A percentile compares a stretch with the other conserved stretches of the same genome.
Evolutionary conservation across 495 filamentous ascomycete genomes (phyloP).

Genomic region (Saxophila tyrrhenica): DNA sequence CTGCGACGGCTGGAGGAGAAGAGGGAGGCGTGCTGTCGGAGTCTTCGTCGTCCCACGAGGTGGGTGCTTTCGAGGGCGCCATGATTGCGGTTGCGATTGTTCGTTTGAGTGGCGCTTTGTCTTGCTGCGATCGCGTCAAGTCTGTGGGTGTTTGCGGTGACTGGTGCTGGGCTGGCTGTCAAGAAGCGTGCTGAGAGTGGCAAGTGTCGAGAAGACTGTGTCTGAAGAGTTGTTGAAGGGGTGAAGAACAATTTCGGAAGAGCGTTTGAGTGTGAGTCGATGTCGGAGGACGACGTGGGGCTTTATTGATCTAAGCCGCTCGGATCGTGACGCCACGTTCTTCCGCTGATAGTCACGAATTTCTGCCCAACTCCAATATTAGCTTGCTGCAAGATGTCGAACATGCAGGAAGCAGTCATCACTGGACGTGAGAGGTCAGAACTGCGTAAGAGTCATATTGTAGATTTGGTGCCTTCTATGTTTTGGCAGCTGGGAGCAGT

Average conservation of each 20-base stretch:
- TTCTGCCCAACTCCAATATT: background rate
- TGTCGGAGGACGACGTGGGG: background rate
- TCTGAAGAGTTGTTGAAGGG: background rate
- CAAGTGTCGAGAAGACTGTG: background rate
- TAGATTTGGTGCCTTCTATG: too few relatives aligned
- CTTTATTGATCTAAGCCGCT: background rate
- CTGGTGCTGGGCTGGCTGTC: background rate
- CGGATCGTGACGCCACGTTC: too few relatives aligned
- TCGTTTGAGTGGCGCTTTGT: background rate
- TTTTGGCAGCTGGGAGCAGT: too few relatives aligned
- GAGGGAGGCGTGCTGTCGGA: conserved; percentile 50
- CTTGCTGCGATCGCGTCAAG: background rate
- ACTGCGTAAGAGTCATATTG: too few relatives aligned
- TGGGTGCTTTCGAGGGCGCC: conserved; percentile 17
- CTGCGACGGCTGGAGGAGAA: conserved; percentile 48
- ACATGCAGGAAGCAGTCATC: too few relatives aligned
- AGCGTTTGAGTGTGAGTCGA: background rate
- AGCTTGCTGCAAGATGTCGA: too few relatives aligned
- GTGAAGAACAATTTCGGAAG: background rate
- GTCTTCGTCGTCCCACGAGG: conserved; percentile 47
- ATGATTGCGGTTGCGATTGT: conserved; percentile 16
- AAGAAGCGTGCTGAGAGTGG: too few relatives aligned
- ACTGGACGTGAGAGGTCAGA: too few relatives aligned
- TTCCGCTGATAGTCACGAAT: too few relatives aligned
- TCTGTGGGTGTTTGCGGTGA: background rate